These are phyloP conservation scores for sorghum (Sorghum bicolor) DNA, from an alignment of 176 grass and related monocot species.

Conservation along the genomic window DNA sequence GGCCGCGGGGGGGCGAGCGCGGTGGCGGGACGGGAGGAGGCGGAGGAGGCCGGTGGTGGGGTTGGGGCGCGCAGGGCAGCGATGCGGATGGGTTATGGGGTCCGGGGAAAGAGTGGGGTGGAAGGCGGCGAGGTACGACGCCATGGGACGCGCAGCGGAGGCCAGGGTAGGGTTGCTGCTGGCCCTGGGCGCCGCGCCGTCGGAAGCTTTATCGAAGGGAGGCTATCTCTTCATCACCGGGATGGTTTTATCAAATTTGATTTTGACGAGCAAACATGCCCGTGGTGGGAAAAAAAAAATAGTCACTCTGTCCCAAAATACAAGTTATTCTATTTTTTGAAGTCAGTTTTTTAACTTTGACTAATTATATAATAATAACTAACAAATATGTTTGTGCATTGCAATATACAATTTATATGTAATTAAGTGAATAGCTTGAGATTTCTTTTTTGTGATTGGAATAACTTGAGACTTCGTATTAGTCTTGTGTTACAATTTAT, in stretches of 20 bases:
- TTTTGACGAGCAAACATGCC: too few species aligned
- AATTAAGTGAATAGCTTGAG: too few species aligned
- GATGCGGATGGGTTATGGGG: not conserved
- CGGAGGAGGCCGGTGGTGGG: constrained; percentile 41
- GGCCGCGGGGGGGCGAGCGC: not conserved
- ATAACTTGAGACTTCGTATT: too few species aligned
- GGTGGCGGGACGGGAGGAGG: constrained; percentile 20
- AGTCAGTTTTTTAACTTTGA: too few species aligned
- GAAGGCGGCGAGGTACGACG: constrained; percentile 41
- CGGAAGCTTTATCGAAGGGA: constrained; percentile 25
- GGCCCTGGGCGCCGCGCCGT: constrained; percentile 18
- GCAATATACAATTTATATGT: too few species aligned
- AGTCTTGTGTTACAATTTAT: too few species aligned
- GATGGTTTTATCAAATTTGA: not conserved
- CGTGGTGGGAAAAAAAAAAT: too few species aligned
- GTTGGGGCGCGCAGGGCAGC: constrained; percentile 42
- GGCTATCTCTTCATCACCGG: not conserved
- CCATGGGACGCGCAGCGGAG: constrained; percentile 33
- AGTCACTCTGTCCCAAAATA: too few species aligned
- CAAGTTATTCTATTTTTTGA: too few species aligned
- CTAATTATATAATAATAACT: too few species aligned
- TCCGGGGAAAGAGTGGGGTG: constrained; percentile 22
- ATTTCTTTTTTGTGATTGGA: too few species aligned
- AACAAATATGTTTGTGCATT: too few species aligned
- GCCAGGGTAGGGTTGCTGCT: not conserved